Evolutionary conservation across 805 yeast genomes (phyloP).

Genomic region (Groenewaldozyma salmanticensis): DNA sequence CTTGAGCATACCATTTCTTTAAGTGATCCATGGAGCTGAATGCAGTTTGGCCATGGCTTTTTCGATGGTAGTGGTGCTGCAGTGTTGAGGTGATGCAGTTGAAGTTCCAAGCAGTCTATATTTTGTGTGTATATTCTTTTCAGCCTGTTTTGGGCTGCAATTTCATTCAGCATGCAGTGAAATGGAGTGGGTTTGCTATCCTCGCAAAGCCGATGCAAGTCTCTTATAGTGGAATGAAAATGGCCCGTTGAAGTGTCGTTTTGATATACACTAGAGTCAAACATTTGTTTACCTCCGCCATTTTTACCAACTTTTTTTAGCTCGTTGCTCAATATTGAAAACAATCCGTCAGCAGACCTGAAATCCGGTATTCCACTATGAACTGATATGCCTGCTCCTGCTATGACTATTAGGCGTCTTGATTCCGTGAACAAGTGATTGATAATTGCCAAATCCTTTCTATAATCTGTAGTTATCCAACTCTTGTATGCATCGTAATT

Average conservation of each 20-base stretch:
- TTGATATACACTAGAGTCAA: constrained; percentile 71
- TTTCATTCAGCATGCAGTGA: constrained; percentile 50
- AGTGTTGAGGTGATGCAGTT: constrained; percentile 41
- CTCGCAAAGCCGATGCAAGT: constrained; percentile 45
- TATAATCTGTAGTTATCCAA: constrained; percentile 4
- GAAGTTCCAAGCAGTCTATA: constrained; percentile 69
- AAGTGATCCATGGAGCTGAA: constrained; percentile 82
- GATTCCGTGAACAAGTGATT: constrained; percentile 46
- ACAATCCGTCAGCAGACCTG: constrained; percentile 63
- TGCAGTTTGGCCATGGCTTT: constrained; percentile 37
- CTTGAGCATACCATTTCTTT: constrained; percentile 66
- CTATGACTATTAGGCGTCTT: constrained; percentile 50
- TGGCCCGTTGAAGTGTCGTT: constrained; percentile 47
- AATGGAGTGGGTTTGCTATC: constrained; percentile 63
- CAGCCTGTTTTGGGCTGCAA: constrained; percentile 55
- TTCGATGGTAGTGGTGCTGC: constrained; percentile 35
- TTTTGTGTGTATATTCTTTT: constrained; percentile 78
- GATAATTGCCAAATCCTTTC: constrained; percentile 34
- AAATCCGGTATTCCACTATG: constrained; percentile 88
- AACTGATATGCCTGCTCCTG: constrained; percentile 90
- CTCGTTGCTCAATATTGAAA: constrained; percentile 39
- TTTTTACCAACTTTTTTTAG: constrained; percentile 26
- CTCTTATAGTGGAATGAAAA: constrained; percentile 68
- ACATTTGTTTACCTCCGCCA: constrained; percentile 51
- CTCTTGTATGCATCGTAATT: not conserved